Conservation (phyloP, 2,329 filamentous ascomycete genomes). For the Peltaster fructicola region DNA sequence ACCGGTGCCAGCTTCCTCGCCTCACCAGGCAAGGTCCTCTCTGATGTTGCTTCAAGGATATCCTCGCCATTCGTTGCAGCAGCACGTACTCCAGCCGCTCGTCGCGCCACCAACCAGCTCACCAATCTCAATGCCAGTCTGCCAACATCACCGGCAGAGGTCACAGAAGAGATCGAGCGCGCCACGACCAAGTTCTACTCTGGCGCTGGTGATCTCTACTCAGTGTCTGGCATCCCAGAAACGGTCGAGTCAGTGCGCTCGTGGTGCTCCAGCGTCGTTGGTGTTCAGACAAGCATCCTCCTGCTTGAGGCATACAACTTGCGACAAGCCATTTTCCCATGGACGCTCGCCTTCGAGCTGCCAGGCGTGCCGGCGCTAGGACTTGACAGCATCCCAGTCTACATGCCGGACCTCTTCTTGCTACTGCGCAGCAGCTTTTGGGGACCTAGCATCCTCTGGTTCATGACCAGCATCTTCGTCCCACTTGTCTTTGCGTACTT, state of each 20-base stretch:
- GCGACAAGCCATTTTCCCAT: conserved; percentile 51
- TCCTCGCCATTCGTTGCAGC: conserved; percentile 7
- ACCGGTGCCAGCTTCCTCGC: conserved; percentile 5
- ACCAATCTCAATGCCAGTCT: conserved; percentile 29
- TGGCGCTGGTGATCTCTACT: conserved; percentile 46
- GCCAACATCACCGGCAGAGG: conserved; percentile 61
- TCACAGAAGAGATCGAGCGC: conserved; percentile 60
- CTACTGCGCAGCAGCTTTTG: conserved; percentile 66
- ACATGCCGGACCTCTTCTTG: conserved; percentile 64
- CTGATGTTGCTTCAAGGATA: conserved; percentile 2
- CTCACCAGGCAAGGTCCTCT: not conserved
- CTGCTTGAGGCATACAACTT: conserved; percentile 55
- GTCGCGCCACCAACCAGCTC: conserved; percentile 5
- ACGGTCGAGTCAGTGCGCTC: conserved; percentile 49
- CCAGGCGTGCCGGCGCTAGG: conserved; percentile 41
- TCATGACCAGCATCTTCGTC: conserved; percentile 47
- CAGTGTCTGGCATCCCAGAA: conserved; percentile 49
- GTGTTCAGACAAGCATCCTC: conserved; percentile 51
- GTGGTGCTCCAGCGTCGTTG: conserved; percentile 51
- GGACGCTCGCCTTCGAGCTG: conserved; percentile 55
- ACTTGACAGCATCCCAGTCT: conserved; percentile 33
- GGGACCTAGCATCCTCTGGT: conserved; percentile 54
- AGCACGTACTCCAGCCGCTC: conserved; percentile 17
- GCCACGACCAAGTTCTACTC: conserved; percentile 48
- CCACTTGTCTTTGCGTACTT: conserved; percentile 68